Percentiles rank a stretch among this genome's conserved stretches.
These are phyloP conservation scores for Pichia kluyveri DNA, from an alignment of 805 yeast species.

Conservation along the genomic window DNA sequence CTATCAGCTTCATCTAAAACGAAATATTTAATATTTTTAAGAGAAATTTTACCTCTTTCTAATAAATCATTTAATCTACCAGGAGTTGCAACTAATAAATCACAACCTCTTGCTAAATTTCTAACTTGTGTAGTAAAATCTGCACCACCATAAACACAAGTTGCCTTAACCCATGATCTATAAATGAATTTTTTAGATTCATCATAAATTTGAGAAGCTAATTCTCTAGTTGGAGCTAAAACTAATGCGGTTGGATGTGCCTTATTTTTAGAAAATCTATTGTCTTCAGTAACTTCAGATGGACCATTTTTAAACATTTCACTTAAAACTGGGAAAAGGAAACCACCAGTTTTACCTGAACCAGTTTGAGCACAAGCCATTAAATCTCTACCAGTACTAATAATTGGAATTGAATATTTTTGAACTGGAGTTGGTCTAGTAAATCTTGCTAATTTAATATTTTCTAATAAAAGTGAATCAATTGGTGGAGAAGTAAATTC, in stretches of 20 bases:
- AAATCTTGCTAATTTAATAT: conserved; percentile 82
- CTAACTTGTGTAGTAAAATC: conserved; percentile 82
- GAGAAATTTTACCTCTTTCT: conserved; percentile 89
- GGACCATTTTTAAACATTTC: conserved; percentile 90
- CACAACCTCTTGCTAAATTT: conserved; percentile 89
- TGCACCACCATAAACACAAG: conserved; percentile 98
- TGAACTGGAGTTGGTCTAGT: conserved; percentile 96
- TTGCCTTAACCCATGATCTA: conserved; percentile 96
- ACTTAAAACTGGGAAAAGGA: conserved; percentile 93
- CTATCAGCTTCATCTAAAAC: conserved; percentile 99
- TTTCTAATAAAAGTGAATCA: conserved; percentile 76
- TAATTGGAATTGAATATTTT: conserved; percentile 76
- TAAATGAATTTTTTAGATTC: conserved; percentile 93
- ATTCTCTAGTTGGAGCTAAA: conserved; percentile 98
- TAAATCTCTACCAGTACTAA: conserved; percentile 64
- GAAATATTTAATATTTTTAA: conserved; percentile 82
- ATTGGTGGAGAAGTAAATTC: conserved; percentile 88
- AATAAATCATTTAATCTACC: conserved; percentile 96
- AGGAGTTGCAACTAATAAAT: conserved; percentile 95
- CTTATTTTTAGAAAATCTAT: conserved; percentile 53
- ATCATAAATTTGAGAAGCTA: conserved; percentile 92
- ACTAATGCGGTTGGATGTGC: conserved; percentile 93
- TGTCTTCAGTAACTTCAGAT: conserved; percentile 40
- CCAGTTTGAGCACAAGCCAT: conserved; percentile 98
- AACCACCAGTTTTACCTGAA: conserved; percentile 99